Conservation (phyloP, 148 eudicot genomes). For the Diospyros kaki region DNA sequence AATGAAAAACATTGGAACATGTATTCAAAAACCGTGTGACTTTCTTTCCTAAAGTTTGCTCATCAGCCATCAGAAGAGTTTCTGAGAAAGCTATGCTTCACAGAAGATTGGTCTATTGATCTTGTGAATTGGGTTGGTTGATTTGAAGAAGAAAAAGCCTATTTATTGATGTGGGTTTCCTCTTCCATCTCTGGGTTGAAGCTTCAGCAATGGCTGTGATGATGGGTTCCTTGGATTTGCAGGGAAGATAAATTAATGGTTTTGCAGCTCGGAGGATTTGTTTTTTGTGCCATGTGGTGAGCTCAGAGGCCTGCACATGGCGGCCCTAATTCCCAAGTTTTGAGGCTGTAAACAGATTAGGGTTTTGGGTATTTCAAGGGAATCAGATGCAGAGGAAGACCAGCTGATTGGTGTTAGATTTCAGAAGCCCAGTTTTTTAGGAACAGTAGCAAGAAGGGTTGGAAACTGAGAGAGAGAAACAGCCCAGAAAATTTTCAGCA, state of each 20-base stretch:
- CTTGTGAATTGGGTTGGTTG: background rate
- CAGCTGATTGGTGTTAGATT: constrained; percentile 30
- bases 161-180: background rate
- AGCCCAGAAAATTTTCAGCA: constrained; percentile 13
- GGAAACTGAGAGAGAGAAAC: constrained; percentile 32
- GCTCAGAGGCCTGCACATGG: constrained; percentile 75
- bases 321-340: constrained; percentile 67
- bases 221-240: constrained; percentile 15
- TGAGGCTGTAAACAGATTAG: constrained; percentile 35
- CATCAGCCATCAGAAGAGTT: too few relatives aligned
- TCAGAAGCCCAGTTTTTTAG: constrained; percentile 22
- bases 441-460: constrained; percentile 11
- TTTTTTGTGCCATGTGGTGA: constrained; percentile 56
- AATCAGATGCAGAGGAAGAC: constrained; percentile 46
- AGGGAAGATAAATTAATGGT: background rate
- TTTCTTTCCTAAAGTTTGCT: too few relatives aligned
- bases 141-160: background rate
- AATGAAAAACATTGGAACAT: too few relatives aligned
- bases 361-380: constrained; percentile 36
- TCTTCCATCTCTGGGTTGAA: background rate
- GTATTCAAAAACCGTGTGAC: too few relatives aligned
- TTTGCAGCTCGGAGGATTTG: background rate
- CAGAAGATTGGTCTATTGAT: background rate
- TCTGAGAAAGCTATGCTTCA: background rate
- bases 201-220: constrained; percentile 5